A percentile compares a stretch with the other conserved stretches of the same genome.
Conservation (phyloP, 495 filamentous ascomycete genomes). For the Rhypophila decipiens region DNA sequence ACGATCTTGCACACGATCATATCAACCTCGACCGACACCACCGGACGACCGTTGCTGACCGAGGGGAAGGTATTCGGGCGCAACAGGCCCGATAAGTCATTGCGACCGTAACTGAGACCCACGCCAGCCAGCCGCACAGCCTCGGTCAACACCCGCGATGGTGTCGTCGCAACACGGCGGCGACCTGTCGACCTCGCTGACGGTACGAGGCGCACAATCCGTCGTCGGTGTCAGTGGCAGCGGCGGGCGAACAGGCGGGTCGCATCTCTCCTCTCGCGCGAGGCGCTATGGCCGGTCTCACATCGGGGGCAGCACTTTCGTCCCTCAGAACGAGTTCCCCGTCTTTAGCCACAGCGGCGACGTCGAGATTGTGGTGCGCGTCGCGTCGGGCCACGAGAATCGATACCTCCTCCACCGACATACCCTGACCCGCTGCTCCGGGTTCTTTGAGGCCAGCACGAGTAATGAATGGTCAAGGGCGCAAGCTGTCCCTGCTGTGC, state of each 20-base stretch:
- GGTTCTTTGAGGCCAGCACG: conserved; percentile 87
- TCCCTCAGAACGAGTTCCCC: conserved; percentile 83
- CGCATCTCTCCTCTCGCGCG: conserved; percentile 55
- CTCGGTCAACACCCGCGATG: no score
- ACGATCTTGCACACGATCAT: neutral
- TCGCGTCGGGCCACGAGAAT: conserved; percentile 62
- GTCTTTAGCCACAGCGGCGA: conserved; percentile 85
- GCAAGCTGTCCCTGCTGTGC: conserved; percentile 20
- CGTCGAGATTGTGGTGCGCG: conserved; percentile 75
- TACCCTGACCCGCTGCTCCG: conserved; percentile 80
- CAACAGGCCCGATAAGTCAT: no score
- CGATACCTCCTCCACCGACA: conserved; percentile 80
- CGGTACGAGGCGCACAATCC: conserved; percentile 53
- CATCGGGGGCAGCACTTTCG: conserved; percentile 63
- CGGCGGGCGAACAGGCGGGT: conserved; percentile 25
- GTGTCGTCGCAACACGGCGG: conserved; percentile 62
- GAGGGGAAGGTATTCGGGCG: no score
- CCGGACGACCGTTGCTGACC: neutral
- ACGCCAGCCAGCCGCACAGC: no score
- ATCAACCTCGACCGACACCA: neutral
- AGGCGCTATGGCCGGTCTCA: conserved; percentile 74
- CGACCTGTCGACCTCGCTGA: conserved; percentile 46
- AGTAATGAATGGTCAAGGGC: conserved; percentile 76
- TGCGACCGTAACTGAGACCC: no score
- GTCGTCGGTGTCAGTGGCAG: conserved; percentile 31